Evolutionary conservation across 2,329 filamentous ascomycete species (phyloP).

Genomic region (Aspergillus caelatus): DNA sequence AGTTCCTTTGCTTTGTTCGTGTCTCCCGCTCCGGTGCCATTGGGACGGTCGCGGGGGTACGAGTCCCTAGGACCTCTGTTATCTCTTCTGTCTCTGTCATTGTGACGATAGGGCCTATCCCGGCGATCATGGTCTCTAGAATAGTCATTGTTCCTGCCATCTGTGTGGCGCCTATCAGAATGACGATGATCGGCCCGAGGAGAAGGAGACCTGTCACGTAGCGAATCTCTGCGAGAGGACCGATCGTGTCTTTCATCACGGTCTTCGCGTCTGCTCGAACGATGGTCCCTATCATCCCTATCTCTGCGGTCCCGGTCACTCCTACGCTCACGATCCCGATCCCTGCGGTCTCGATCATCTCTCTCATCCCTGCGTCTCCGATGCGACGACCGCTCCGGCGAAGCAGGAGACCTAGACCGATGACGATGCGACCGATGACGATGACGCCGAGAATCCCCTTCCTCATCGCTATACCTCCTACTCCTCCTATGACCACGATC

Average conservation of each 20-base stretch:
- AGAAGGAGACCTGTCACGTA: conserved; percentile 27
- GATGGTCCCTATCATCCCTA: conserved; percentile 25
- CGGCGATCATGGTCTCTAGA: conserved; percentile 16
- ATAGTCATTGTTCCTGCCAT: conserved; percentile 14
- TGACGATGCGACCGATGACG: conserved; percentile 29
- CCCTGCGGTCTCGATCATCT: conserved; percentile 25
- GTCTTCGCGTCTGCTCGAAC: conserved; percentile 22
- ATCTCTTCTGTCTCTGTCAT: conserved; percentile 20
- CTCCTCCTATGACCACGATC: conserved; percentile 23
- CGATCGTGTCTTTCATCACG: conserved; percentile 29
- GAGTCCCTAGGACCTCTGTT: conserved; percentile 24
- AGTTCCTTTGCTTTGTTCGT: conserved; percentile 25
- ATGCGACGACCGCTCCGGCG: conserved; percentile 26
- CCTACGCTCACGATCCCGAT: conserved; percentile 13
- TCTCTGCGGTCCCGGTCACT: conserved; percentile 18
- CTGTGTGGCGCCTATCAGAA: conserved; percentile 16
- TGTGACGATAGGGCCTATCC: not conserved
- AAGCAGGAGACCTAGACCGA: conserved; percentile 24
- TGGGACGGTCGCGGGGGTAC: conserved; percentile 19
- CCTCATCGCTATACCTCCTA: conserved; percentile 29
- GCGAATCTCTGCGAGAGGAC: conserved; percentile 22
- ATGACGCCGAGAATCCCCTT: conserved; percentile 23
- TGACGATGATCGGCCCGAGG: conserved; percentile 19
- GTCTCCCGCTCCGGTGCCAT: conserved; percentile 10
- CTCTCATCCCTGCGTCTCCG: conserved; percentile 27